Evolutionary conservation across 768 basidiomycete species (phyloP), one percentile per base, ranked within the genome.

Genomic region (Tricholoma bakamatsutake): DNA sequence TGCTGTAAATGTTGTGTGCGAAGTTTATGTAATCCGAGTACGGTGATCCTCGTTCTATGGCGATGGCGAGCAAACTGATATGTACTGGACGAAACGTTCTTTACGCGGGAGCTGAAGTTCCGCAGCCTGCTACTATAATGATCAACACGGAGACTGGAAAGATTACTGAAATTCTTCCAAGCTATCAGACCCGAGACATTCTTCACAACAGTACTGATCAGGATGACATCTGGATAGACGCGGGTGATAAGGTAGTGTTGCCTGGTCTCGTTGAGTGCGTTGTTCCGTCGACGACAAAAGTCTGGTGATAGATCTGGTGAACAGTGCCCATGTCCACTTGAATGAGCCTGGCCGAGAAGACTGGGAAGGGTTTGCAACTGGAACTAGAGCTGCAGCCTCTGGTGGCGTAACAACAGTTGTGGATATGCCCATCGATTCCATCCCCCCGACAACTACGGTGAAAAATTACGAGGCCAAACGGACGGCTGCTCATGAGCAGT

Each of bases 341-440:
- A 96, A 96, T 69, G 91, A 95, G 63, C 94, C 93, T 7, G 94
- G 94, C 11, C 83, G 94, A 24, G 92, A 91, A 2, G 84, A 88
- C 56, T 97, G 94, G 94, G 94, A 97, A 66, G 94, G 94, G 0
- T 96, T 97, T 67, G 82, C 79, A 73, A 90, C 92, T 0, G 94
- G 93, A n/a, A 95, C 94, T 1, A 73, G 77, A 54, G 96, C 96
- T 17, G 96, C 96, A 1, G 83, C 85, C 2, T 88, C 93, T 1
- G 96, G 96, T 17, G 97, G 96, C 5, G 84, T 98, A n/a, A 98
- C 95, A 7, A 92, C 93, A 5, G 75, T 98, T 18, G 87, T 98
- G 31, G 97, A 98, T 72, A 99, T 98, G 96, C 97, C 96, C 2
- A 76, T 99, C 53, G 97, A 99, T 70, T 96, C 94, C 2, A 90